These are phyloP conservation scores for Aspergillus cristatus DNA, from an alignment of 495 filamentous ascomycete species.

Conservation along the genomic window DNA sequence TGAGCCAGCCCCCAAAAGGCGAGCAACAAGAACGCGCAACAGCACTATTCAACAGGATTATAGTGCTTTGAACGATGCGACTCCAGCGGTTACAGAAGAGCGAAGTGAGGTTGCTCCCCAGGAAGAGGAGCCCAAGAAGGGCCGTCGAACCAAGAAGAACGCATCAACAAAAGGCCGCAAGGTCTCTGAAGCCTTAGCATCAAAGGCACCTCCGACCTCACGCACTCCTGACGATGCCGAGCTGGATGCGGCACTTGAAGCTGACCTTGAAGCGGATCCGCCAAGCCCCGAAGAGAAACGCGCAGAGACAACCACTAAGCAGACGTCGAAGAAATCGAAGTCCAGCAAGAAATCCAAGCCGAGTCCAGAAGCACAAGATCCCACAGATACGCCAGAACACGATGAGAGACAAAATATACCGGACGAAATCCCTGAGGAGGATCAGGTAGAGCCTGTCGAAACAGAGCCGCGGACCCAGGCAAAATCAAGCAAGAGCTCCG, in stretches of 20 bases:
- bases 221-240: conserved; percentile 51
- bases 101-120: conserved; percentile 14
- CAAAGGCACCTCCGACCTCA: conserved; percentile 27
- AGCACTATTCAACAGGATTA: conserved; percentile 24
- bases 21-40: conserved; percentile 46
- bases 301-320: conserved; percentile 26
- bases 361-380: conserved; percentile 23
- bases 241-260: conserved; percentile 58
- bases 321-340: conserved; percentile 29
- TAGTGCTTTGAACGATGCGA: conserved; percentile 9
- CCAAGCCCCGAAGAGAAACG: conserved; percentile 8
- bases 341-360: conserved; percentile 31
- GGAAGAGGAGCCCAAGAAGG: conserved; percentile 24
- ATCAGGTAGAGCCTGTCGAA: conserved; percentile 1
- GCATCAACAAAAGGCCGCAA: conserved; percentile 41
- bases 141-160: conserved; percentile 35
- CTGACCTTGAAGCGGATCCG: conserved; percentile 43
- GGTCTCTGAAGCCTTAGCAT: conserved; percentile 41
- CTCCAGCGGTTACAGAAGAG: conserved; percentile 15
- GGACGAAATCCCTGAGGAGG: conserved; percentile 26
- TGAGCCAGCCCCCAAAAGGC: conserved; percentile 54
- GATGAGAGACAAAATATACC: too few species aligned
- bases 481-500: neutral
- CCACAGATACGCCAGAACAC: conserved; percentile 34
- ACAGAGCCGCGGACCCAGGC: conserved; percentile 2